Conservation (phyloP, 257 asterid genomes). For the Nemophila menziesii region DNA sequence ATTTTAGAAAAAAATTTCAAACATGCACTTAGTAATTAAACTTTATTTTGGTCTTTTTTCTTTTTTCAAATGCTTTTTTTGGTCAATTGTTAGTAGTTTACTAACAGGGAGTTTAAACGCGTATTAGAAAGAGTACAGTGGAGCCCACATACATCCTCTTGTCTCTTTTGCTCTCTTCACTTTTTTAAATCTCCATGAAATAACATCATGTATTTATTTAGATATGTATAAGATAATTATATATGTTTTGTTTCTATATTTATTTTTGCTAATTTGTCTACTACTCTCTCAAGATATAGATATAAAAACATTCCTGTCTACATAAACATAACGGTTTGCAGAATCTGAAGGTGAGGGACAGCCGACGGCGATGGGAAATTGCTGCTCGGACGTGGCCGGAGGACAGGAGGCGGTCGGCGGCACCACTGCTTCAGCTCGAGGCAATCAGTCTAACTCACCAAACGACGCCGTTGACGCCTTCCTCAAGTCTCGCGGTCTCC, state of each 20-base stretch:
- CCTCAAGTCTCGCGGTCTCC: conserved; percentile 71
- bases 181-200: conserved; percentile 13
- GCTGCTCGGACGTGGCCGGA: conserved; percentile 86
- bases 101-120: not conserved
- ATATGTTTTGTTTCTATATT: conserved; percentile 2
- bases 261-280: not conserved
- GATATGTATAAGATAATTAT: conserved; percentile 7
- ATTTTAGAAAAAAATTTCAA: too few species aligned
- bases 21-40: too few species aligned
- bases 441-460: conserved; percentile 29
- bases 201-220: conserved; percentile 1
- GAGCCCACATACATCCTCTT: conserved; percentile 9
- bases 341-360: not conserved
- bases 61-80: too few species aligned
- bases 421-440: conserved; percentile 14
- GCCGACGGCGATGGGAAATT: conserved; percentile 72
- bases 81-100: too few species aligned
- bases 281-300: too few species aligned
- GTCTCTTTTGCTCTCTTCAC: conserved; percentile 14
- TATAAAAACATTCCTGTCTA: too few species aligned
- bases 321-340: not conserved
- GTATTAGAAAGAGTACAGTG: conserved; percentile 9
- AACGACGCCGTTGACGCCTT: conserved; percentile 87
- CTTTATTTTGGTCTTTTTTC: too few species aligned
- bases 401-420: conserved; percentile 82